These are phyloP conservation scores for Gentiana straminea DNA, from an alignment of 257 asterid species.

Conservation along the genomic window DNA sequence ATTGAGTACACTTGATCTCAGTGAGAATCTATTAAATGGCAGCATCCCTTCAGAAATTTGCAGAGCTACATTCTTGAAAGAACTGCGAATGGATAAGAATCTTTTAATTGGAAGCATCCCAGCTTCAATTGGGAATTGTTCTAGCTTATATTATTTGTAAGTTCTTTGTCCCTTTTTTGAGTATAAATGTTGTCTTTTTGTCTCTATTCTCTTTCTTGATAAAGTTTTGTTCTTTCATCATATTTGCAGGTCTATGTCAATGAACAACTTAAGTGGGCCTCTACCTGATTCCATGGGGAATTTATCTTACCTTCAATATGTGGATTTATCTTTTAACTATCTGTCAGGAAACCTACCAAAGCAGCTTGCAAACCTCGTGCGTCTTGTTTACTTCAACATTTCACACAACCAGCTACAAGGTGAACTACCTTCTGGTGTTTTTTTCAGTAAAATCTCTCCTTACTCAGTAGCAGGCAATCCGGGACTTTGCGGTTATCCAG, in stretches of 20 bases:
- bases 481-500: conserved; percentile 66
- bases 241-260: conserved; percentile 53
- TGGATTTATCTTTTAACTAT: conserved; percentile 68
- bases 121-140: conserved; percentile 47
- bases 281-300: conserved; percentile 50
- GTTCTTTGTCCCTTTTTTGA: conserved; percentile 17
- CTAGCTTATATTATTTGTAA: conserved; percentile 50
- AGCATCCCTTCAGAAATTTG: conserved; percentile 69
- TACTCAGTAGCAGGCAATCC: conserved; percentile 64
- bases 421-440: conserved; percentile 63
- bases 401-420: conserved; percentile 85
- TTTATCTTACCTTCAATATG: conserved; percentile 41
- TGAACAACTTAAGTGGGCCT: conserved; percentile 50
- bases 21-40: conserved; percentile 54
- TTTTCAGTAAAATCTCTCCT: conserved; percentile 70
- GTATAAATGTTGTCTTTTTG: neutral
- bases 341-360: conserved; percentile 63
- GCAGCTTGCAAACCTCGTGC: conserved; percentile 58
- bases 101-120: conserved; percentile 55
- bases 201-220: neutral
- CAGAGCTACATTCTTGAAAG: conserved; percentile 42
- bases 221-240: conserved; percentile 9
- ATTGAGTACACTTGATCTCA: conserved; percentile 46
- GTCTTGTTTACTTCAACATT: conserved; percentile 58
- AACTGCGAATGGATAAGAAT: conserved; percentile 46